phyloP scores from a whole-genome alignment of 257 asterid genomes.

The Haberlea rhodopensis region DNA sequence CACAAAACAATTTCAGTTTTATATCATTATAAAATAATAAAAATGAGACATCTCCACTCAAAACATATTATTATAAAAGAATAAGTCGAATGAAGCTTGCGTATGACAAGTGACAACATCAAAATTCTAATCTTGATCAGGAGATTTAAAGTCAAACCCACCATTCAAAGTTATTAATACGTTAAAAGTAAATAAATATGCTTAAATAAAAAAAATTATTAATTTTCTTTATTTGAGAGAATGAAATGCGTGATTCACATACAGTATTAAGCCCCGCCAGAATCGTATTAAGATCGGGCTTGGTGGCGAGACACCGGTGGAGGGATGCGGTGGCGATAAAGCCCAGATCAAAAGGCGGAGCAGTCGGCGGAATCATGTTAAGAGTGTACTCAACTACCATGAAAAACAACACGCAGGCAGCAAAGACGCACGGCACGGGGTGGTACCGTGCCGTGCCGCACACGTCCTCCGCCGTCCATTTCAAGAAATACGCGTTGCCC shows the following conservation, averaged over 20 bases:
- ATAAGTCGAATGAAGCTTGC: not conserved
- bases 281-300: conserved; percentile 56
- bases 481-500: conserved; percentile 35
- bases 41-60: too few relatives aligned
- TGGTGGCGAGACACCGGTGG: conserved; percentile 49
- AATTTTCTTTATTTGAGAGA: too few relatives aligned
- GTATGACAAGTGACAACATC: conserved; percentile 19
- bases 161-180: not conserved
- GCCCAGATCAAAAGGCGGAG: conserved; percentile 73
- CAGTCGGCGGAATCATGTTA: conserved; percentile 49
- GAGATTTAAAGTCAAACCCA: not conserved
- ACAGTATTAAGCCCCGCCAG: conserved; percentile 81
- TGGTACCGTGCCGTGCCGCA: conserved; percentile 41
- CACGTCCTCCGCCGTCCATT: conserved; percentile 49
- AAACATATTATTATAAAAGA: too few relatives aligned
- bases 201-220: not conserved
- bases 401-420: conserved; percentile 44
- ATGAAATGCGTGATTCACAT: too few relatives aligned
- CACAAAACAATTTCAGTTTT: not conserved
- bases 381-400: conserved; percentile 71
- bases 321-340: conserved; percentile 50
- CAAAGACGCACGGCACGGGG: conserved; percentile 60
- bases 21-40: too few relatives aligned
- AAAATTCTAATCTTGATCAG: conserved; percentile 21
- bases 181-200: not conserved